Base-by-base conservation (phyloP, 108 stramenopile genomes). In the Phaeodactylum tricornutum region DNA sequence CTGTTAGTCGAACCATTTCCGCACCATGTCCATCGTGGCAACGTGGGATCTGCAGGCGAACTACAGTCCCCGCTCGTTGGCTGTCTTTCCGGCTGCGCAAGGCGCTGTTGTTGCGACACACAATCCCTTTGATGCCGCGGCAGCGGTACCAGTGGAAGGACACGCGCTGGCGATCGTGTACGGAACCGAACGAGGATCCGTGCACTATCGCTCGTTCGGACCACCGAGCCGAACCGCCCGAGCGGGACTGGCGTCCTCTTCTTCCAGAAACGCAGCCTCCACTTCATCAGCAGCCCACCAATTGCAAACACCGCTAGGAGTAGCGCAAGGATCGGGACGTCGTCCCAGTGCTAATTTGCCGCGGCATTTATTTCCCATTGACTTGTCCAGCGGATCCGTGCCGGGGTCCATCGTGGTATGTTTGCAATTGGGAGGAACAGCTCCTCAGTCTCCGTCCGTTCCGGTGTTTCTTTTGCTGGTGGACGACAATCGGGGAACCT, bases 131-230 rank as follows among this genome's bases (percentile, higher is more conserved):
- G 52, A 59, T 38, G 35, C 37, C 22, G 55, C 42, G 3, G 27
- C 47, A 8, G 28, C 62, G 5, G 45, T 32, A 9, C 29, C 32
- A 17, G 49, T 52, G 20, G 43, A 46, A 7, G 36, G 31, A 32
- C 53, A 42, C 6, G 60, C 58, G 19, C 48, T 59, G 7, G 63
- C 77, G 0, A 57, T 82, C 22, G 64, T 80, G 14, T 74, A 75
- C 42, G 87, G 87, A 0, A 82, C 82, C 11, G 87, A 90, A 51
- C 68, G 77, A 30, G 87, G 83, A 36, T 63, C 72, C 15, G 47
- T 90, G 16, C 83, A 90, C 53, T 71, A 53, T 43, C 67, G 87
- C 37, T 64, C 63, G 3, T 84, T 81, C 53, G 55, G 69, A 2
- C 26, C 62, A 11, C 45, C 35, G 1, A 26, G 21, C 3, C 25